A percentile compares a stretch with the other conserved stretches of the same genome.
Conservation (phyloP, 2,329 filamentous ascomycete genomes). For the Elsinoe necatrix region DNA sequence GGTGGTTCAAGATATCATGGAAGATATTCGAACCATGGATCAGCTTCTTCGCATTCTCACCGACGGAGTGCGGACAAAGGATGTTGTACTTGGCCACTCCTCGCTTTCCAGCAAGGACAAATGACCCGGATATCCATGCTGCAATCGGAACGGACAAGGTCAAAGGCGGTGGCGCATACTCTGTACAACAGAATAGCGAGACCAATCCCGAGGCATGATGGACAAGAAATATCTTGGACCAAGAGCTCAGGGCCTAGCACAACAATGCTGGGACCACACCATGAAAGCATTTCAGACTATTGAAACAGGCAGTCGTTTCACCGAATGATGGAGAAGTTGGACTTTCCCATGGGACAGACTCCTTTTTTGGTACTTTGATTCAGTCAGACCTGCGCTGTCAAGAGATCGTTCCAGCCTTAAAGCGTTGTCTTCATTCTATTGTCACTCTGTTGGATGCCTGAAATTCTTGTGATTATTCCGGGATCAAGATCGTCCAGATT, state of each 20-base stretch:
- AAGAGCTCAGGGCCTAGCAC: background rate
- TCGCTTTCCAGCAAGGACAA: slow-evolving; percentile 15
- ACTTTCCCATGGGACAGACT: background rate
- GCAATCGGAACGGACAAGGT: slow-evolving; percentile 16
- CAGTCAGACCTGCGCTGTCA: too few species aligned
- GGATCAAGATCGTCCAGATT: background rate
- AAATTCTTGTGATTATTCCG: background rate
- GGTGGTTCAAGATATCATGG: slow-evolving; percentile 19
- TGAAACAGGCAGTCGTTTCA: background rate
- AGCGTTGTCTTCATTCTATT: background rate
- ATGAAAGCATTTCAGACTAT: slow-evolving; percentile 1
- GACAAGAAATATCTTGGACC: background rate
- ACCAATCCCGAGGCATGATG: background rate
- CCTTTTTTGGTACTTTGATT: too few species aligned
- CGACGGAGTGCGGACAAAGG: slow-evolving; percentile 20
- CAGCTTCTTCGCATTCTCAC: slow-evolving; percentile 14
- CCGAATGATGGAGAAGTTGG: background rate
- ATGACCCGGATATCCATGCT: background rate
- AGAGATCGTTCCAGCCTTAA: too few species aligned
- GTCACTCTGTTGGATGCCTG: background rate
- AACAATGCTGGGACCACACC: slow-evolving; percentile 2
- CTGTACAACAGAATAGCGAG: slow-evolving; percentile 17
- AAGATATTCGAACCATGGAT: slow-evolving; percentile 15
- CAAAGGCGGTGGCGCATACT: slow-evolving; percentile 20
- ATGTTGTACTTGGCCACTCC: slow-evolving; percentile 17